Percentiles rank a stretch among this genome's conserved stretches.
Conservation (phyloP, 306 rosid species). For the Quercus wislizeni region DNA sequence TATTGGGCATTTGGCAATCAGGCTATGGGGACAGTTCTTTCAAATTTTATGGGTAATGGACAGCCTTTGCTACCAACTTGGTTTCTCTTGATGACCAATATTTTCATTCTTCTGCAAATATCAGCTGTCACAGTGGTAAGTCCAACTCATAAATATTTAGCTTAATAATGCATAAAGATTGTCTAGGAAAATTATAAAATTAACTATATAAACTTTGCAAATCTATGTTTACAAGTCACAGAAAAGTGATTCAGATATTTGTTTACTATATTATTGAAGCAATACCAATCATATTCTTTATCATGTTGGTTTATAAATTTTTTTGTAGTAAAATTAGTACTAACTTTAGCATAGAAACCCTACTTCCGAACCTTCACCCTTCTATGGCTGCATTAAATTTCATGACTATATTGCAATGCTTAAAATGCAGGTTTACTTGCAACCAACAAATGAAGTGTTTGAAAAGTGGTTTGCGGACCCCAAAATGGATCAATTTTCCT, state of each 20-base stretch:
- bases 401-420: background rate
- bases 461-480: conserved; percentile 67
- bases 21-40: conserved; percentile 44
- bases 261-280: too few relatives aligned
- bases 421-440: conserved; percentile 62
- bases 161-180: background rate
- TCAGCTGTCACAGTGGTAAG: conserved; percentile 67
- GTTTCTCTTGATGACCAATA: conserved; percentile 64
- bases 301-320: too few relatives aligned
- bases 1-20: conserved; percentile 88
- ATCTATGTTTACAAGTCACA: too few relatives aligned
- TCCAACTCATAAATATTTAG: background rate
- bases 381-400: background rate
- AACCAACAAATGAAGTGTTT: conserved; percentile 74
- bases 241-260: too few relatives aligned
- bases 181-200: background rate
- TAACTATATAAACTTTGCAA: too few relatives aligned
- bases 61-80: conserved; percentile 57
- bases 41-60: conserved; percentile 39
- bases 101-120: conserved; percentile 57
- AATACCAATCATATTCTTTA: too few relatives aligned
- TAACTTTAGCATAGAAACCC: too few relatives aligned
- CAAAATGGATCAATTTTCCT: conserved; percentile 52
- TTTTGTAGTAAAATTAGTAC: too few relatives aligned
- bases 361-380: background rate